These are phyloP conservation scores for Lactuca saligna DNA, from an alignment of 129 eudicot genomes.

Conservation along the genomic window DNA sequence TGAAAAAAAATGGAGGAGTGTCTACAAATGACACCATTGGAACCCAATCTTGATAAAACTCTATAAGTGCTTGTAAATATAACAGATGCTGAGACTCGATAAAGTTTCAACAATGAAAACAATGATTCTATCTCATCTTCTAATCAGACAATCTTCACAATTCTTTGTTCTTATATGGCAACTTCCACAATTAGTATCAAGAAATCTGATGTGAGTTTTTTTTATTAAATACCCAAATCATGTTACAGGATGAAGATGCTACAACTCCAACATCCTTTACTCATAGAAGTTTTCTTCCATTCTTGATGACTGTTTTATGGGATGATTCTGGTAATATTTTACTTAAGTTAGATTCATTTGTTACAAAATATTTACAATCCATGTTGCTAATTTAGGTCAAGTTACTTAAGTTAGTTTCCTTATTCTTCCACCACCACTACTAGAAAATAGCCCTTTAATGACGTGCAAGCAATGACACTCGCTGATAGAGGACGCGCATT, in stretches of 20 bases:
- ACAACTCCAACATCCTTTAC: conserved; percentile 54
- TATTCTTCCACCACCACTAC: too few relatives aligned
- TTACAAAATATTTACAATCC: neutral
- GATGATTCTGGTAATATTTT: conserved; percentile 37
- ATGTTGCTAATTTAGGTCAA: neutral
- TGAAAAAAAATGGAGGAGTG: conserved; percentile 31
- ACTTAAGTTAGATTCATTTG: neutral
- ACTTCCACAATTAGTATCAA: neutral
- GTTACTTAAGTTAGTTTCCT: too few relatives aligned
- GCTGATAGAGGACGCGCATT: too few relatives aligned
- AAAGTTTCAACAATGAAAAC: conserved; percentile 10
- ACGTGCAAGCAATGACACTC: too few relatives aligned
- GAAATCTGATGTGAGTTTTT: too few relatives aligned
- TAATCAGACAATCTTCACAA: conserved; percentile 29
- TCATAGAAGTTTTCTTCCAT: conserved; percentile 77
- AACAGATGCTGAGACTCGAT: conserved; percentile 9
- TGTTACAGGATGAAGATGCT: conserved; percentile 53
- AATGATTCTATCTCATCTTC: conserved; percentile 16
- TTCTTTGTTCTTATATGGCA: neutral
- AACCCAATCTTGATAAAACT: conserved; percentile 12
- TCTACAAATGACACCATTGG: conserved; percentile 68
- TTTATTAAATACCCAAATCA: conserved; percentile 50
- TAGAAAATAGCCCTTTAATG: too few relatives aligned
- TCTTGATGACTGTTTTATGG: conserved; percentile 47
- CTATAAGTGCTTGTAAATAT: conserved; percentile 13